A percentile compares a stretch with the other conserved stretches of the same genome.
These are phyloP conservation scores for Limnomonas spitsbergensis DNA, from an alignment of 139 green algal species.

Conservation along the genomic window DNA sequence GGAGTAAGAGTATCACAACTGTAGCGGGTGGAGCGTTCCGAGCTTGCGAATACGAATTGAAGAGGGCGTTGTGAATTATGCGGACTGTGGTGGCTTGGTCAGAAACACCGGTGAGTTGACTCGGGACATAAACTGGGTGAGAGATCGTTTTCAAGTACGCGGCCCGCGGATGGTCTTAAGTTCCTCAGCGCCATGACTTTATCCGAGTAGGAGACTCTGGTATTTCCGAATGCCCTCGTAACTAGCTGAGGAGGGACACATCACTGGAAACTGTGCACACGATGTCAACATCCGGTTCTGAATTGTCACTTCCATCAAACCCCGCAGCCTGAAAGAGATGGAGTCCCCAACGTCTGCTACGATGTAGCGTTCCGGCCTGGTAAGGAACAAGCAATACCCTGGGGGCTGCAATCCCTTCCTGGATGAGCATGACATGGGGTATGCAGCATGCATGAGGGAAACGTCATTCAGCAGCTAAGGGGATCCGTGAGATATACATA, in stretches of 20 bases:
- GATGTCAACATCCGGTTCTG: not conserved
- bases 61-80: too few relatives aligned
- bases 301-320: not conserved
- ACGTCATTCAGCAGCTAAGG: not conserved
- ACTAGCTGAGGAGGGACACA: too few relatives aligned
- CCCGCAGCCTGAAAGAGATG: constrained; percentile 71
- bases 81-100: constrained; percentile 53
- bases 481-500: not conserved
- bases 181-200: not conserved
- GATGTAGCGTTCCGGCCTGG: constrained; percentile 71
- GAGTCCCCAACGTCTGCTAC: constrained; percentile 70
- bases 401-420: too few relatives aligned
- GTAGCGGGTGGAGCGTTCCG: too few relatives aligned
- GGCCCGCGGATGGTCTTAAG: not conserved
- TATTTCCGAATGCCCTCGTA: not conserved
- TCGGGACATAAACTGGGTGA: too few relatives aligned
- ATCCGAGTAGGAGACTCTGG: not conserved
- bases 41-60: too few relatives aligned
- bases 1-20: too few relatives aligned
- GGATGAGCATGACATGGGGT: too few relatives aligned
- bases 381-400: too few relatives aligned
- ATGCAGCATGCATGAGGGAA: too few relatives aligned
- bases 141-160: too few relatives aligned
- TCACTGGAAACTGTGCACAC: too few relatives aligned
- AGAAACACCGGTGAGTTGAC: constrained; percentile 56